Evolutionary conservation across 2,329 filamentous ascomycete genomes (phyloP).

Genomic region (Hortaea werneckii): DNA sequence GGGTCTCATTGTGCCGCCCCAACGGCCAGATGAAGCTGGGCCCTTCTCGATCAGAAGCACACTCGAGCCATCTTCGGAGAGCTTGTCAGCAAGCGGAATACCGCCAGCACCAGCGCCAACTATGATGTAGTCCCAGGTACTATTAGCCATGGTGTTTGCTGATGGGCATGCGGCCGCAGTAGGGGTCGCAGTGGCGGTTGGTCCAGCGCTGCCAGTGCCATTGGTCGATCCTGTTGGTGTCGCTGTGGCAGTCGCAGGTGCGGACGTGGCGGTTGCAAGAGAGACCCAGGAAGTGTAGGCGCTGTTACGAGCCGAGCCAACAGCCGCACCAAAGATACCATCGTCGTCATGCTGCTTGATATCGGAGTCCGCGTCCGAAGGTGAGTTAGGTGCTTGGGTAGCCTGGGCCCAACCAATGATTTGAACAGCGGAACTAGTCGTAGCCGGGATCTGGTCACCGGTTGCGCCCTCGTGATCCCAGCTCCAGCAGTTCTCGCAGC

Average conservation of each 20-base stretch:
- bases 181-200: constrained; percentile 6
- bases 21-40: constrained; percentile 51
- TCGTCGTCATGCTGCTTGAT: constrained; percentile 48
- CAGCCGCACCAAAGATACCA: constrained; percentile 42
- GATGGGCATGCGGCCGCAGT: constrained; percentile 17
- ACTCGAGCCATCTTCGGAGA: constrained; percentile 54
- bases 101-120: constrained; percentile 54
- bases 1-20: constrained; percentile 51
- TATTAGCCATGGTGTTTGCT: constrained; percentile 26
- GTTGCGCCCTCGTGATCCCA: constrained; percentile 35
- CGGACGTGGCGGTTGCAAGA: constrained; percentile 28
- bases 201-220: constrained; percentile 2
- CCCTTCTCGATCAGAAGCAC: constrained; percentile 48
- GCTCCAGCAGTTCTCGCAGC: constrained; percentile 44
- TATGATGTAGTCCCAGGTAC: constrained; percentile 53
- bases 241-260: constrained; percentile 27
- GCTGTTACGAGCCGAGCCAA: constrained; percentile 35
- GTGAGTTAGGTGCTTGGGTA: constrained; percentile 16
- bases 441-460: constrained; percentile 28
- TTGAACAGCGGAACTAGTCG: constrained; percentile 22
- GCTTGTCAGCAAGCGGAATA: constrained; percentile 48
- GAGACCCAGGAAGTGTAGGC: constrained; percentile 33
- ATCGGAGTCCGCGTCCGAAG: constrained; percentile 31
- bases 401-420: constrained; percentile 22
- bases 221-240: constrained; percentile 4